A percentile compares a stretch with the other conserved stretches of the same genome.
Evolutionary conservation across 805 yeast species (phyloP).

Genomic region (Pichia nanzhaoensis): DNA sequence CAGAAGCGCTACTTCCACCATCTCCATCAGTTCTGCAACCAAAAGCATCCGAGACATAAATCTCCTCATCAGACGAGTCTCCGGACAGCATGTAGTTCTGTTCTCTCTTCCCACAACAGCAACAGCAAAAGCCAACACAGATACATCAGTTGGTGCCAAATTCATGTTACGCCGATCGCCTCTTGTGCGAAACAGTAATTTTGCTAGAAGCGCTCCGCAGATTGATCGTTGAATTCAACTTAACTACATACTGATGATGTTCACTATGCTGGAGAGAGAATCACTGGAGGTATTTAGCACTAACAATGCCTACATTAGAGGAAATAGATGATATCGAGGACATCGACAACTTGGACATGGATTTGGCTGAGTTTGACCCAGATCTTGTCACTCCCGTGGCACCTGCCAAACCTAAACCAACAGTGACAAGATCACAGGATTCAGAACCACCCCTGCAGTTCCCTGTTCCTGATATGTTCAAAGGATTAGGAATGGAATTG

Average conservation of each 20-base stretch:
- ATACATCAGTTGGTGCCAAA: not conserved
- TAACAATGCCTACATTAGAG: constrained; percentile 58
- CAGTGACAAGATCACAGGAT: constrained; percentile 56
- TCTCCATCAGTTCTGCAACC: not conserved
- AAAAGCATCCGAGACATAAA: constrained; percentile 1
- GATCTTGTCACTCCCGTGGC: constrained; percentile 61
- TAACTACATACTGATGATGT: no score
- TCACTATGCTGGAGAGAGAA: not conserved
- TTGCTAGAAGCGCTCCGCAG: no score
- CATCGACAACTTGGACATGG: constrained; percentile 89
- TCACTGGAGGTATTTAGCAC: not conserved
- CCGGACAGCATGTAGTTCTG: no score
- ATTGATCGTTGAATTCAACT: no score
- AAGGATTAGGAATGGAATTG: constrained; percentile 17
- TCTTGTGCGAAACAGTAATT: no score
- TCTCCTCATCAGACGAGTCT: constrained; percentile 6
- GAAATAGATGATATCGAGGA: constrained; percentile 74
- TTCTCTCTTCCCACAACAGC: not conserved
- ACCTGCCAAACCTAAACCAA: constrained; percentile 53
- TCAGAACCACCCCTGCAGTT: constrained; percentile 17
- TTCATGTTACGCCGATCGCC: not conserved
- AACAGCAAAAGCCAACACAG: not conserved
- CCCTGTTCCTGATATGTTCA: constrained; percentile 19
- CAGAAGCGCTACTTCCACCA: not conserved
- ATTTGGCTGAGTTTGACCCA: constrained; percentile 85